Evolutionary conservation across 2,329 filamentous ascomycete genomes (phyloP).

Genomic region (Raffaelea deltoideospora): DNA sequence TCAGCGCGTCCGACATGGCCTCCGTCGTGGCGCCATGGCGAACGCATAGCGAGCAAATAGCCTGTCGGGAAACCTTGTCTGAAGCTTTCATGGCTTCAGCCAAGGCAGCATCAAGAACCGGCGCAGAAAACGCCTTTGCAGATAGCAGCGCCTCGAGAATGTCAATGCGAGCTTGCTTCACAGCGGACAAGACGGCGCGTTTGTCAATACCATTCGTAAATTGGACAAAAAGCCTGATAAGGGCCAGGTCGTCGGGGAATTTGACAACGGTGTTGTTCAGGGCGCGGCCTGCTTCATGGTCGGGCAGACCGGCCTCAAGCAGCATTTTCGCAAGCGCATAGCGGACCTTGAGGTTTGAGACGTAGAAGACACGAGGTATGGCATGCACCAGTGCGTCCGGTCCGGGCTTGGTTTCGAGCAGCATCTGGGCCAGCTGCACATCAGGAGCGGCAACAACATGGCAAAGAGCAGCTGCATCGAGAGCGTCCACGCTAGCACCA

Average conservation of each 20-base stretch:
- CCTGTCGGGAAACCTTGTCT: slow-evolving; percentile 22
- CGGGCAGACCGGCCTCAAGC: slow-evolving; percentile 31
- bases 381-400: slow-evolving; percentile 30
- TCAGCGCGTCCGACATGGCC: slow-evolving; percentile 32
- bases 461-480: slow-evolving; percentile 34
- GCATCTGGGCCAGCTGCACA: slow-evolving; percentile 28
- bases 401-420: slow-evolving; percentile 27
- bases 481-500: slow-evolving; percentile 39
- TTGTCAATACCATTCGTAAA: neutral
- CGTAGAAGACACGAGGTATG: slow-evolving; percentile 36
- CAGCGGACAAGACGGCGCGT: slow-evolving; percentile 28
- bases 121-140: slow-evolving; percentile 19
- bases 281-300: slow-evolving; percentile 33
- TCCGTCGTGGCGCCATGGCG: slow-evolving; percentile 28
- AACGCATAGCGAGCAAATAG: slow-evolving; percentile 30
- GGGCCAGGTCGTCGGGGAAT: slow-evolving; percentile 30
- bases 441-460: slow-evolving; percentile 32
- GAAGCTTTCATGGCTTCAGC: slow-evolving; percentile 25
- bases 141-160: slow-evolving; percentile 29
- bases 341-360: slow-evolving; percentile 34
- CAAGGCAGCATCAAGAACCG: slow-evolving; percentile 26
- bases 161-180: slow-evolving; percentile 29
- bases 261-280: slow-evolving; percentile 33
- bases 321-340: slow-evolving; percentile 33
- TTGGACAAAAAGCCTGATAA: slow-evolving; percentile 28